Evolutionary conservation across 108 stramenopile species (phyloP).

Genomic region (Nannochloropsis salina): DNA sequence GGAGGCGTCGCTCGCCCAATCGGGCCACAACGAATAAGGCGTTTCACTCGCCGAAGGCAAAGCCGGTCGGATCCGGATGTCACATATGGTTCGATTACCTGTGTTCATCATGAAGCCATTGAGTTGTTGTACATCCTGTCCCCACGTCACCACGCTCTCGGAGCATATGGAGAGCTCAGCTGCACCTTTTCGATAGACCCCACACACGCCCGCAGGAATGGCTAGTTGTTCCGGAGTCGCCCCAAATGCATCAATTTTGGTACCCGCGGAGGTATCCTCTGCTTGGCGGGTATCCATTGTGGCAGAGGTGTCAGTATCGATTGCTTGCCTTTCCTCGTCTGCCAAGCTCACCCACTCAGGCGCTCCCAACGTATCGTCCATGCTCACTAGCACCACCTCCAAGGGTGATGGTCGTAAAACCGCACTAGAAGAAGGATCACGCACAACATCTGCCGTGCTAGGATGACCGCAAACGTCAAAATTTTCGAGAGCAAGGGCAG

Average conservation of each 20-base stretch:
- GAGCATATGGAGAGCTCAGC: not conserved
- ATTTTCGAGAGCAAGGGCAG: not conserved
- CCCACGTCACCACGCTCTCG: not conserved
- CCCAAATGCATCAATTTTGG: not conserved
- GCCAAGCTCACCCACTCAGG: not conserved
- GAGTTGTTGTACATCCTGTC: not conserved
- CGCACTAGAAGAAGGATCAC: not conserved
- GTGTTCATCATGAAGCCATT: constrained; percentile 16
- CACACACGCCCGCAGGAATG: not conserved
- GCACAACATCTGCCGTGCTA: constrained; percentile 1
- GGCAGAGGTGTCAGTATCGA: not conserved
- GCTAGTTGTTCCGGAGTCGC: constrained; percentile 3
- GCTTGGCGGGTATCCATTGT: not conserved
- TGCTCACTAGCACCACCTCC: constrained; percentile 3
- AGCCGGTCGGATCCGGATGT: not conserved
- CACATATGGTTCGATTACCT: not conserved
- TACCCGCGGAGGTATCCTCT: not conserved
- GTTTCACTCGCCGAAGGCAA: not conserved
- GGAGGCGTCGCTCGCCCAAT: not conserved
- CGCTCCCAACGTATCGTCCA: not conserved
- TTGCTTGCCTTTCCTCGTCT: not conserved
- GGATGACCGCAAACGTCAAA: not conserved
- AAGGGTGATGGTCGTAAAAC: not conserved
- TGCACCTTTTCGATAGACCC: not conserved
- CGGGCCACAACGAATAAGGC: not conserved